A percentile compares a stretch with the other conserved stretches of the same genome.
phyloP scores from a whole-genome alignment of 805 yeast genomes.

The Starmerella stigmatis region DNA sequence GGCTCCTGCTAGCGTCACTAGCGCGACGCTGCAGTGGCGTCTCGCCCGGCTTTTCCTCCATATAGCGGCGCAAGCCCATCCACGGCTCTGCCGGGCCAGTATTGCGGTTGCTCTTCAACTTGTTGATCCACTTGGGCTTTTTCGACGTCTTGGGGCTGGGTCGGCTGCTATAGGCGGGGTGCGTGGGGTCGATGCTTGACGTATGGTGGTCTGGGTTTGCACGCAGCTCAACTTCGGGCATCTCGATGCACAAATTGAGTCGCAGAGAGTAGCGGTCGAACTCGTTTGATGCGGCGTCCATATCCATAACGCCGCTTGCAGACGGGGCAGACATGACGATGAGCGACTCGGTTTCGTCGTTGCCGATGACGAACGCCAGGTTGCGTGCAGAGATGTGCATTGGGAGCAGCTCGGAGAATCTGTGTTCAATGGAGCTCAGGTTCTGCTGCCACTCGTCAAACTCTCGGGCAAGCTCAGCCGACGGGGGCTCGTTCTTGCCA shows the following conservation, averaged over 20 bases:
- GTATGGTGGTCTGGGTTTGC: conserved; percentile 54
- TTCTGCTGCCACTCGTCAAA: conserved; percentile 9
- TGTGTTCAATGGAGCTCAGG: conserved; percentile 18
- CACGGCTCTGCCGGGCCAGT: conserved; percentile 37
- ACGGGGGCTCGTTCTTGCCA: conserved; percentile 9
- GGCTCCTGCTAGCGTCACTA: neutral
- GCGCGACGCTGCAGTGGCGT: neutral
- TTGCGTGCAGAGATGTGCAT: conserved; percentile 47
- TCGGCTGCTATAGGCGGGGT: neutral
- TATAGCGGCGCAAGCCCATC: conserved; percentile 69
- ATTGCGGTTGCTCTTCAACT: neutral
- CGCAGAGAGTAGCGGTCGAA: conserved; percentile 49
- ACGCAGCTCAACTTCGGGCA: conserved; percentile 50
- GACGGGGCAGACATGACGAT: conserved; percentile 49
- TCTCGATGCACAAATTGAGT: conserved; percentile 38
- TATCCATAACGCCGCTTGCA: conserved; percentile 51
- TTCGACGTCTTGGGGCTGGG: neutral
- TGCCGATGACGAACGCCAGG: conserved; percentile 73
- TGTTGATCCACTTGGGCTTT: conserved; percentile 5
- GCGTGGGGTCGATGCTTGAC: conserved; percentile 12
- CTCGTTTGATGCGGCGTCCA: conserved; percentile 38
- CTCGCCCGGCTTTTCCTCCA: conserved; percentile 33
- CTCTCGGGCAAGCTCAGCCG: conserved; percentile 12
- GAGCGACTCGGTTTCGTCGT: conserved; percentile 63
- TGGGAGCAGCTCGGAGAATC: conserved; percentile 41